Percentiles rank a stretch among this genome's conserved stretches.
These are phyloP conservation scores for Tricholomella constricta DNA, from an alignment of 768 basidiomycete species.

Conservation along the genomic window DNA sequence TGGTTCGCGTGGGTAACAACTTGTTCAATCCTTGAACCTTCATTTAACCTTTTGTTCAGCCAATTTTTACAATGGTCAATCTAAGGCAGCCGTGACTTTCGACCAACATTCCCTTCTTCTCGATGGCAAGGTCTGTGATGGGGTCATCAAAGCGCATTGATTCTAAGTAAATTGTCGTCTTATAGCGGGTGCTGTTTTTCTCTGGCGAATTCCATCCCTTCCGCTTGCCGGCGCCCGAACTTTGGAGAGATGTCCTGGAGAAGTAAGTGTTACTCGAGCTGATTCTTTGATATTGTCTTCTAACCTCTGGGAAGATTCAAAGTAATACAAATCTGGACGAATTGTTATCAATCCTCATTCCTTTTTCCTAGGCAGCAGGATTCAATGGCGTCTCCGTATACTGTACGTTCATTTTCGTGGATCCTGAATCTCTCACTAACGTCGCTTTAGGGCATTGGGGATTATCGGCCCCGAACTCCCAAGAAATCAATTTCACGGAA, in stretches of 20 bases:
- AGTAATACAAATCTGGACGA: slow-evolving; percentile 2
- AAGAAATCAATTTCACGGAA: slow-evolving; percentile 57
- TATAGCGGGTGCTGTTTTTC: slow-evolving; percentile 50
- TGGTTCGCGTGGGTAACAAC: slow-evolving; percentile 18
- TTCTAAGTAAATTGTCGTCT: no score
- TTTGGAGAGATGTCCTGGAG: slow-evolving; percentile 70
- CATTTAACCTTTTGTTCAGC: slow-evolving; percentile 3
- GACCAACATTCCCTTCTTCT: slow-evolving; percentile 39
- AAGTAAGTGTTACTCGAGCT: slow-evolving; percentile 35
- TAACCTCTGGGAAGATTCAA: slow-evolving; percentile 18
- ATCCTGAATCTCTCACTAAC: slow-evolving; percentile 15
- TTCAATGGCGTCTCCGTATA: slow-evolving; percentile 69
- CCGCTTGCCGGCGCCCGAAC: slow-evolving; percentile 61
- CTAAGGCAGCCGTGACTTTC: slow-evolving; percentile 32
- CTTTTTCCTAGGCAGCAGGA: slow-evolving; percentile 58
- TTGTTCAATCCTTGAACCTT: background rate
- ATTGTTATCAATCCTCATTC: background rate
- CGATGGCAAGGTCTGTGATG: slow-evolving; percentile 35
- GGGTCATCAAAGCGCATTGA: no score
- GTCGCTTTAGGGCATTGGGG: slow-evolving; percentile 60
- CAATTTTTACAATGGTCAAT: slow-evolving; percentile 27
- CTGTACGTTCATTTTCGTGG: slow-evolving; percentile 39
- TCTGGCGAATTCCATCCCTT: slow-evolving; percentile 76
- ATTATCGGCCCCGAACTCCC: slow-evolving; percentile 59
- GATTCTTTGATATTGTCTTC: background rate